phyloP scores from a whole-genome alignment of 805 yeast species.

The Citeromyces matritensis region DNA sequence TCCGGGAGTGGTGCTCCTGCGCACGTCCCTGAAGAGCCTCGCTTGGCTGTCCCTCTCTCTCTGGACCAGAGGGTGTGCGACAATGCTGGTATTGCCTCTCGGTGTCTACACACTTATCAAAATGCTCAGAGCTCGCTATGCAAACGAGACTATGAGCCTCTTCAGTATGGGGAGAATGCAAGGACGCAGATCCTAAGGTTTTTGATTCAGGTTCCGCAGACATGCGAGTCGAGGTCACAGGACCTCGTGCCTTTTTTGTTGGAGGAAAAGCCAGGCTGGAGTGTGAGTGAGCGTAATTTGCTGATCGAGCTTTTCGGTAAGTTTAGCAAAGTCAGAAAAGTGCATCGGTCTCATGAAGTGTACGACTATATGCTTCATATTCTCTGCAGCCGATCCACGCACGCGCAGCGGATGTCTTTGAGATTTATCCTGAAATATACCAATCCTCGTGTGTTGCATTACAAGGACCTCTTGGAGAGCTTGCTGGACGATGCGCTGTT shows the following conservation, averaged over 20 bases:
- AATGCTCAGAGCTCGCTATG: neutral
- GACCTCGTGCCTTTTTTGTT: slow-evolving; percentile 43
- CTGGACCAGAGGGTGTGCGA: neutral
- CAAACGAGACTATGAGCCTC: neutral
- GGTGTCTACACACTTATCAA: neutral
- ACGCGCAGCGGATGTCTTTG: slow-evolving; percentile 61
- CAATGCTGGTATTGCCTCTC: neutral
- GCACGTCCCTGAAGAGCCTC: neutral
- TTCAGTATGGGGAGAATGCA: slow-evolving; percentile 13
- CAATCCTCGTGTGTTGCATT: slow-evolving; percentile 41
- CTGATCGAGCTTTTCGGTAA: slow-evolving; percentile 47
- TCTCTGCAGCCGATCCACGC: slow-evolving; percentile 43
- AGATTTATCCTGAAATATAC: slow-evolving; percentile 55
- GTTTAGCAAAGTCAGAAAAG: slow-evolving; percentile 48
- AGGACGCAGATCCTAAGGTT: slow-evolving; percentile 45
- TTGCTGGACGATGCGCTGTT: slow-evolving; percentile 72
- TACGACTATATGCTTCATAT: slow-evolving; percentile 34
- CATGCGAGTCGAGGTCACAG: slow-evolving; percentile 53
- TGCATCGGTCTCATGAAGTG: slow-evolving; percentile 36
- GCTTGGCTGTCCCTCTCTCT: neutral
- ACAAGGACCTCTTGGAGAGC: slow-evolving; percentile 57
- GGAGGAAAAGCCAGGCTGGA: slow-evolving; percentile 11
- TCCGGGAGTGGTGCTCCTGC: neutral
- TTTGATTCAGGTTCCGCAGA: slow-evolving; percentile 38
- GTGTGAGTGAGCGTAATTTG: slow-evolving; percentile 14